phyloP scores from a whole-genome alignment of 2,329 filamentous ascomycete species.

The Byssothecium circinans region DNA sequence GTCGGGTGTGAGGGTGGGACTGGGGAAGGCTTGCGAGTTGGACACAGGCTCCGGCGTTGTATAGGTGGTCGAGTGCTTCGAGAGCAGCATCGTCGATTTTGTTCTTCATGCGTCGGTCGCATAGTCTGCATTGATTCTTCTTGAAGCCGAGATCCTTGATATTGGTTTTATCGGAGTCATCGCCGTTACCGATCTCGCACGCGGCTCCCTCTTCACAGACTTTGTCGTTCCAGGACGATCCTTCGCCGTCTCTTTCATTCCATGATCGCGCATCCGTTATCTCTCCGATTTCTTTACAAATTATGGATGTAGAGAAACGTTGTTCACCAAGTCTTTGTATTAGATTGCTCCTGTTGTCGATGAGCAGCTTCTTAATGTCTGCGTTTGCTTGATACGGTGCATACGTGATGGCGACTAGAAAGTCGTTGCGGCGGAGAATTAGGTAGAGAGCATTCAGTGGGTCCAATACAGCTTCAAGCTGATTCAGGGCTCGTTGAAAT shows the following conservation, averaged over 20 bases:
- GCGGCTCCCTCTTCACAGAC: not conserved
- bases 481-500: conserved; percentile 19
- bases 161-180: not conserved
- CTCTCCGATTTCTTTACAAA: conserved; percentile 33
- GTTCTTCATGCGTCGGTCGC: conserved; percentile 38
- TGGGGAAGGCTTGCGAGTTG: conserved; percentile 21
- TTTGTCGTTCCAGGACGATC: not conserved
- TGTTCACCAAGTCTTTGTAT: conserved; percentile 16
- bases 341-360: conserved; percentile 15
- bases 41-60: conserved; percentile 14
- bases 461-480: conserved; percentile 18
- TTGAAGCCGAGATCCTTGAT: conserved; percentile 23
- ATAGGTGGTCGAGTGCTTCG: conserved; percentile 17
- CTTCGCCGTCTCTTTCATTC: conserved; percentile 21
- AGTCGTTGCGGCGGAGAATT: conserved; percentile 17
- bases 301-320: conserved; percentile 20
- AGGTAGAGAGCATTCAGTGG: conserved; percentile 21
- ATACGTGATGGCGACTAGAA: conserved; percentile 25
- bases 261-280: conserved; percentile 29
- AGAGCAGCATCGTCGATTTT: conserved; percentile 21
- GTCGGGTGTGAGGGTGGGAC: not conserved
- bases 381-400: conserved; percentile 22
- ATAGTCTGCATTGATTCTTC: conserved; percentile 32
- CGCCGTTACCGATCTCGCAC: not conserved
- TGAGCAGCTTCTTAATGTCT: conserved; percentile 9